phyloP scores from a whole-genome alignment of 768 basidiomycete species.

The Pleurotus cornucopiae region DNA sequence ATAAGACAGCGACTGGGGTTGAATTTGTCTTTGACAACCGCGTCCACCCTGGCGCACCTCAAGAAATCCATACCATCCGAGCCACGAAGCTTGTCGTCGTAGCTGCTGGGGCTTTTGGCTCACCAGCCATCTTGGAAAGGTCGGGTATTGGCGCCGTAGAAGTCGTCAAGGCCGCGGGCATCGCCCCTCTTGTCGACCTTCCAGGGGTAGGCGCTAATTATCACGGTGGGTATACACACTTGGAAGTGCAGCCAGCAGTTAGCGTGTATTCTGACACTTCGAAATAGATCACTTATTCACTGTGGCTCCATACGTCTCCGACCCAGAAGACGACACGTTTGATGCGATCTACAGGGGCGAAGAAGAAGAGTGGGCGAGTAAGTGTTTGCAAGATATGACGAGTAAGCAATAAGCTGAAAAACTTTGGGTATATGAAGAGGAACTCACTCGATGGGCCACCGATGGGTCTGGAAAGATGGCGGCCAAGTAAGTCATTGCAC shows the following conservation, averaged over 20 bases:
- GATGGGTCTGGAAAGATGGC: conserved; percentile 29
- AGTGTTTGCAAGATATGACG: not conserved
- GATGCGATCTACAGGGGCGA: not conserved
- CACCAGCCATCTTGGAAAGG: not conserved
- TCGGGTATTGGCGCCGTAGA: not conserved
- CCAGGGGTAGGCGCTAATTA: conserved; percentile 5
- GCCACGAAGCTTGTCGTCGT: not conserved
- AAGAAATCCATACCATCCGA: not conserved
- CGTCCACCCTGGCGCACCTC: conserved; percentile 10
- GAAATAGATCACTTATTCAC: not conserved
- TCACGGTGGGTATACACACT: not conserved
- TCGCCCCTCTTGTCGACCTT: not conserved
- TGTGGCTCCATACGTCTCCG: not conserved
- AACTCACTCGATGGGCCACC: conserved; percentile 20
- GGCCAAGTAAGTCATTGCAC: conserved; percentile 25
- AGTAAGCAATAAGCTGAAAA: not conserved
- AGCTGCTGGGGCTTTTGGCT: not conserved
- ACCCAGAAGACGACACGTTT: not conserved
- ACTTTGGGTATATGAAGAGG: not conserved
- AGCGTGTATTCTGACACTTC: not conserved
- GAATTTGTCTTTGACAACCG: not conserved
- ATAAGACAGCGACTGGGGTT: not conserved
- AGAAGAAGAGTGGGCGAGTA: not conserved
- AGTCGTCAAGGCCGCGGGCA: not conserved
- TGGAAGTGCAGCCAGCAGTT: not conserved